Conservation (phyloP, 1,284 basidiomycete genomes). For the Ustilago lituana region DNA sequence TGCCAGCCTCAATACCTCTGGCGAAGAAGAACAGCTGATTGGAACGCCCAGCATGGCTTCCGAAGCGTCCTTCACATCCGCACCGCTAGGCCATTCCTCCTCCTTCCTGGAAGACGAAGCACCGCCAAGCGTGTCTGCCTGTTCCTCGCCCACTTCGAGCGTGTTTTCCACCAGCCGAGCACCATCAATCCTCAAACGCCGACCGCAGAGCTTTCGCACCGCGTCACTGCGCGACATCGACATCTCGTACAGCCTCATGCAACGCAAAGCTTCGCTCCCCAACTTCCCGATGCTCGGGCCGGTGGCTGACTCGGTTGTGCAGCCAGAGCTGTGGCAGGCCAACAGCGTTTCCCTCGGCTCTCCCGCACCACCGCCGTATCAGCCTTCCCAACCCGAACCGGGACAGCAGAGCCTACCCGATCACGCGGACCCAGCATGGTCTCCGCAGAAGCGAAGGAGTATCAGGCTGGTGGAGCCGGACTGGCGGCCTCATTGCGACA, state of each 20-base stretch:
- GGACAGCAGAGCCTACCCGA: too few relatives aligned
- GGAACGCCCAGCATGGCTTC: conserved; percentile 28
- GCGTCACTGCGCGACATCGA: conserved; percentile 33
- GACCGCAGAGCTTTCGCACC: conserved; percentile 48
- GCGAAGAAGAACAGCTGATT: neutral
- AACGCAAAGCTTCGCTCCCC: conserved; percentile 22
- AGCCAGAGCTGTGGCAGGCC: conserved; percentile 8
- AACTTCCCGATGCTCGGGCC: conserved; percentile 4
- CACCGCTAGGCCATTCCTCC: neutral
- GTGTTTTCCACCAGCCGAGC: conserved; percentile 27
- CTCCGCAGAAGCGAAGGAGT: conserved; percentile 13
- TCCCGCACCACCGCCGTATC: conserved; percentile 25
- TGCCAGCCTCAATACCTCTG: too few relatives aligned
- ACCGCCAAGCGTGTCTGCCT: neutral
- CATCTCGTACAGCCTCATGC: conserved; percentile 31
- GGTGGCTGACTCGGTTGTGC: neutral
- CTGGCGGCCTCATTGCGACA: conserved; percentile 53
- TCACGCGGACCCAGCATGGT: too few relatives aligned
- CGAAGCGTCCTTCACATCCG: conserved; percentile 23
- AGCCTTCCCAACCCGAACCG: conserved; percentile 4
- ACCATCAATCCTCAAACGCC: conserved; percentile 56
- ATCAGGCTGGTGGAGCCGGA: conserved; percentile 60
- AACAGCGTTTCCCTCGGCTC: neutral
- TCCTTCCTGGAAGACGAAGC: conserved; percentile 1
- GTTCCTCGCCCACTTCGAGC: conserved; percentile 29